These are phyloP conservation scores for Coniferiporia sulphurascens DNA, from an alignment of 1,284 basidiomycete species.

Conservation along the genomic window DNA sequence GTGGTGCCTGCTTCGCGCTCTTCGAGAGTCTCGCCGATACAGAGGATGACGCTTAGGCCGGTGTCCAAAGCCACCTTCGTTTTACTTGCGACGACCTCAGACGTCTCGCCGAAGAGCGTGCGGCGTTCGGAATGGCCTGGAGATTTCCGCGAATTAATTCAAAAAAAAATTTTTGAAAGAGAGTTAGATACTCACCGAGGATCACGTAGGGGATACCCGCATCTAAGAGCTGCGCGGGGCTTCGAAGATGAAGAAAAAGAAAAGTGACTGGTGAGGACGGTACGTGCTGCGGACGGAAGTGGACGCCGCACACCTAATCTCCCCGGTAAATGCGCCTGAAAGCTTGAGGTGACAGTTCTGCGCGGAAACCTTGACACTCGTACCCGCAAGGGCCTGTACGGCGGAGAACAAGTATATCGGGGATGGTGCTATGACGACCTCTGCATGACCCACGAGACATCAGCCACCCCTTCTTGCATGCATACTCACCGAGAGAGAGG, in stretches of 20 bases:
- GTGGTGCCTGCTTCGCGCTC: constrained; percentile 85
- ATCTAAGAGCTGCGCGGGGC: constrained; percentile 76
- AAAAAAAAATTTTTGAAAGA: background rate
- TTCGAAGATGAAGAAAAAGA: too few species aligned
- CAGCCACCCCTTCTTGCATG: too few species aligned
- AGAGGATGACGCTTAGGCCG: constrained; percentile 86
- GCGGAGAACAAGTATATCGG: constrained; percentile 78
- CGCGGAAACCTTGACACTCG: constrained; percentile 75
- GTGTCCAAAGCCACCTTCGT: constrained; percentile 75
- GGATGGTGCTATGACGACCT: constrained; percentile 92
- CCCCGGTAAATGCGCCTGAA: constrained; percentile 93
- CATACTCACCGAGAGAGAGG: too few species aligned
- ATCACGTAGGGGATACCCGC: constrained; percentile 90
- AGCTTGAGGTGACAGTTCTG: constrained; percentile 90
- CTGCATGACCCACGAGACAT: constrained; percentile 34
- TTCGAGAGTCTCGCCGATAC: constrained; percentile 91
- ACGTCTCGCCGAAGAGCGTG: constrained; percentile 86
- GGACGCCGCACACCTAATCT: constrained; percentile 64
- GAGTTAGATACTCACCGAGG: constrained; percentile 58
- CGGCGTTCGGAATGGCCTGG: constrained; percentile 93
- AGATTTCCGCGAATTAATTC: background rate
- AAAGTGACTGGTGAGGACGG: background rate
- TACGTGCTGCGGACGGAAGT: background rate
- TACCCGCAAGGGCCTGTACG: constrained; percentile 53
- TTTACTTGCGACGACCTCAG: constrained; percentile 82